Evolutionary conservation across 495 filamentous ascomycete species (phyloP).

Genomic region (Thermothielavioides terrestris): DNA sequence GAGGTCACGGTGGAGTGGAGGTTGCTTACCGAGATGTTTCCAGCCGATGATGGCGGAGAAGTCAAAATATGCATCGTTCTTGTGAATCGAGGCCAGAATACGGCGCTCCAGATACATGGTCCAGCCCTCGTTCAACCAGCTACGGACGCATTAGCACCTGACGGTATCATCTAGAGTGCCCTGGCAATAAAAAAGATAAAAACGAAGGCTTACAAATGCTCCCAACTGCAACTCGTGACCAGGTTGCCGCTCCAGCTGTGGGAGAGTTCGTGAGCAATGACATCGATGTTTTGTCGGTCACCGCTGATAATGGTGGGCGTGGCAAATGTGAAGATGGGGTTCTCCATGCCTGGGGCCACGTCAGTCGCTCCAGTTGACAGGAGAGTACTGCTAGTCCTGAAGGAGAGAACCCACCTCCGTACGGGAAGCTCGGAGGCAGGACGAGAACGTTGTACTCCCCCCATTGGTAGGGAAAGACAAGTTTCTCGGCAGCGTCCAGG

Average conservation of each 20-base stretch:
- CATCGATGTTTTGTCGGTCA: conserved; percentile 89
- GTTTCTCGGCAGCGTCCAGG: conserved; percentile 77
- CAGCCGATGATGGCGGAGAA: conserved; percentile 89
- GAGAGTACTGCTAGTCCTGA: not conserved
- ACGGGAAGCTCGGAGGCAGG: conserved; percentile 84
- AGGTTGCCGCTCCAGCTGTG: conserved; percentile 94
- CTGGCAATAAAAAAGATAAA: not conserved
- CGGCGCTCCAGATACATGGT: conserved; percentile 87
- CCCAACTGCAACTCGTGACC: conserved; percentile 85
- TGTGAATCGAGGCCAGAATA: conserved; percentile 58
- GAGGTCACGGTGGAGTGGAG: not conserved
- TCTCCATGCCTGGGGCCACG: conserved; percentile 70
- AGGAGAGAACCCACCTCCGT: conserved; percentile 38
- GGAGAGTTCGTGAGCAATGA: conserved; percentile 89
- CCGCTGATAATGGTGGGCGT: conserved; percentile 88
- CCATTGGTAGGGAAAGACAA: conserved; percentile 86
- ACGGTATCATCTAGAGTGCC: too few species aligned
- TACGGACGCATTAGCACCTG: conserved; percentile 11
- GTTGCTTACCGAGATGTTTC: conserved; percentile 46
- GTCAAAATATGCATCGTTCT: conserved; percentile 67
- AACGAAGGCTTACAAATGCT: conserved; percentile 59
- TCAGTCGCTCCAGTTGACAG: not conserved
- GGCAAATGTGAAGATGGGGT: conserved; percentile 86
- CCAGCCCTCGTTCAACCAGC: conserved; percentile 95
- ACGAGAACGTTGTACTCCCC: conserved; percentile 91